Percentiles rank a stretch among this genome's conserved stretches.
These are phyloP conservation scores for Yarrowia sp. DNA, from an alignment of 805 yeast genomes.

Conservation along the genomic window DNA sequence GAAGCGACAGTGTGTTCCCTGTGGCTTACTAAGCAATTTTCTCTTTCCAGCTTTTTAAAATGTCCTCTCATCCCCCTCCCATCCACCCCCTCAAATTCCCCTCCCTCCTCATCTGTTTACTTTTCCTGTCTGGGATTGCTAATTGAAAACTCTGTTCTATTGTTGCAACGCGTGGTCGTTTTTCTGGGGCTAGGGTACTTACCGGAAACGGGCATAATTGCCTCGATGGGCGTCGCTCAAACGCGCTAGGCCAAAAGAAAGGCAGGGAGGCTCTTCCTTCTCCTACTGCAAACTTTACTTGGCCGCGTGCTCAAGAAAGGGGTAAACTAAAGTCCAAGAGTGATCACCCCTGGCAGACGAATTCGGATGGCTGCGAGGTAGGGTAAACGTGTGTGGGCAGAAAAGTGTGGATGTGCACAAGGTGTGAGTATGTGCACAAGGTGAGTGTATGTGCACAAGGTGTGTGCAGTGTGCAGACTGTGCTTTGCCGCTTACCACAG, in stretches of 20 bases:
- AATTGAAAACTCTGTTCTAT: conserved; percentile 29
- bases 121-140: conserved; percentile 35
- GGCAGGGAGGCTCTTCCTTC: not conserved
- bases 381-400: no score
- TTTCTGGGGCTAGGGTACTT: conserved; percentile 24
- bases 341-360: not conserved
- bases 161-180: conserved; percentile 27
- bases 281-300: not conserved
- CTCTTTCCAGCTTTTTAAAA: no score
- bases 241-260: conserved; percentile 7
- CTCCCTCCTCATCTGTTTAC: conserved; percentile 26
- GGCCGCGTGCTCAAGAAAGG: conserved; percentile 21
- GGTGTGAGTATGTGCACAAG: not conserved
- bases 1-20: no score
- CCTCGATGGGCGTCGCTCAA: not conserved
- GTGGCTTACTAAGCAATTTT: no score
- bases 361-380: not conserved
- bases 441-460: not conserved
- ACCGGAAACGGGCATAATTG: conserved; percentile 22
- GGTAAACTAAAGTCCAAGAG: conserved; percentile 8
- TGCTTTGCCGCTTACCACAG: not conserved
- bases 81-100: not conserved
- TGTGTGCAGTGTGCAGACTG: not conserved
- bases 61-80: no score
- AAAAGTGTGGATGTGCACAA: no score